A percentile compares a stretch with the other conserved stretches of the same genome.
phyloP scores from a whole-genome alignment of 2,329 filamentous ascomycete genomes.

The Clathrospora elynae region DNA sequence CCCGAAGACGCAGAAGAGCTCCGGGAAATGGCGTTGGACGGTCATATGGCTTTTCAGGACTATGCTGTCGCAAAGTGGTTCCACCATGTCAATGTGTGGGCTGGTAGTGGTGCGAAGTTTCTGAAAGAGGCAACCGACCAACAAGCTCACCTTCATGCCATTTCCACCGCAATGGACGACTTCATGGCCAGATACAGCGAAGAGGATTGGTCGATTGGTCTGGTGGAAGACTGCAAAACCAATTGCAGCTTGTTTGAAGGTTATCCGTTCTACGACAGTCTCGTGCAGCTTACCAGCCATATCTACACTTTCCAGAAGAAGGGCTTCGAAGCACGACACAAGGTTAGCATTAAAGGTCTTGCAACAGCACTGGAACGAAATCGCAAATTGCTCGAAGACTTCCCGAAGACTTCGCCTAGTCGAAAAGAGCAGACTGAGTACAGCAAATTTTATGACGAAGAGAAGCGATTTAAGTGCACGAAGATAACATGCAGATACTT shows the following conservation, averaged over 20 bases:
- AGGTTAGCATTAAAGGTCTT: slow-evolving; percentile 39
- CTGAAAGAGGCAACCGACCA: slow-evolving; percentile 17
- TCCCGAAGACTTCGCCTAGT: slow-evolving; percentile 15
- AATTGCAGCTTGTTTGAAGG: slow-evolving; percentile 21
- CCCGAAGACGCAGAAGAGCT: slow-evolving; percentile 16
- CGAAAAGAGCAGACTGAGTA: slow-evolving; percentile 13
- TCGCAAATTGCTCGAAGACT: slow-evolving; percentile 38
- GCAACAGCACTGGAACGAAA: slow-evolving; percentile 33
- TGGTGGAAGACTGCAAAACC: slow-evolving; percentile 20
- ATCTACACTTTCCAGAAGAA: slow-evolving; percentile 40
- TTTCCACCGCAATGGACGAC: slow-evolving; percentile 24
- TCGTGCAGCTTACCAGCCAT: slow-evolving; percentile 38
- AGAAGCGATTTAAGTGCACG: slow-evolving; percentile 50
- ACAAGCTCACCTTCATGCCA: slow-evolving; percentile 5
- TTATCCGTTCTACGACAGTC: slow-evolving; percentile 24
- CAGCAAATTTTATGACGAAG: slow-evolving; percentile 45
- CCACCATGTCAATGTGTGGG: slow-evolving; percentile 36
- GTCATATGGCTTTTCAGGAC: slow-evolving; percentile 36
- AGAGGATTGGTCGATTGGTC: slow-evolving; percentile 17
- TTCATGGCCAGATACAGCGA: slow-evolving; percentile 29
- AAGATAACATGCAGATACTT: slow-evolving; percentile 53
- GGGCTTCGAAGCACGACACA: slow-evolving; percentile 35
- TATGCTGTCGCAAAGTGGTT: slow-evolving; percentile 41
- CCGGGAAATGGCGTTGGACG: slow-evolving; percentile 18
- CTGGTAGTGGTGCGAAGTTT: slow-evolving; percentile 21